Percentiles rank a stretch among this genome's conserved stretches.
These are phyloP conservation scores for Salix purpurea DNA, from an alignment of 345 rosid genomes.

Conservation along the genomic window DNA sequence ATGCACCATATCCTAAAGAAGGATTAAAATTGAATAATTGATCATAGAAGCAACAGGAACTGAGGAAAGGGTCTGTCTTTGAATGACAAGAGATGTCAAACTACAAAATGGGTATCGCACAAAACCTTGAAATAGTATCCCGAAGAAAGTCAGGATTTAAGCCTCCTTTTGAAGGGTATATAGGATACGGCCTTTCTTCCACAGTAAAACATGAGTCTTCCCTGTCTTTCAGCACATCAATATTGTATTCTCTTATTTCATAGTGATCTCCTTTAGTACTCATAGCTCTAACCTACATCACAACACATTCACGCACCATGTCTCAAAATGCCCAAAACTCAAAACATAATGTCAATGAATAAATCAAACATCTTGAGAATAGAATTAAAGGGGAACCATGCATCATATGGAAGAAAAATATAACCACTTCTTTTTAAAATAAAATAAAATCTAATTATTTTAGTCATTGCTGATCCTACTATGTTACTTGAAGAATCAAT, in stretches of 20 bases:
- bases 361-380: slow-evolving; percentile 2
- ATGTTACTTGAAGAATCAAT: neutral
- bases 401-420: slow-evolving; percentile 4
- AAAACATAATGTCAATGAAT: neutral
- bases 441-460: too few relatives aligned
- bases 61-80: neutral
- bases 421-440: neutral
- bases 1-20: too few relatives aligned
- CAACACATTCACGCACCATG: slow-evolving; percentile 8
- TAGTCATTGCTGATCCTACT: too few relatives aligned
- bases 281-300: slow-evolving; percentile 54
- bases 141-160: slow-evolving; percentile 60
- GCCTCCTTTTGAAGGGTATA: slow-evolving; percentile 93
- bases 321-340: slow-evolving; percentile 9
- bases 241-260: slow-evolving; percentile 82
- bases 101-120: slow-evolving; percentile 10
- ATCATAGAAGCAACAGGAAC: neutral
- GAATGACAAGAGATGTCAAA: neutral
- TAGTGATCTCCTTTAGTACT: slow-evolving; percentile 53
- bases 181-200: slow-evolving; percentile 78
- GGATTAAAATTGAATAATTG: neutral
- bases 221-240: slow-evolving; percentile 72
- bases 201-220: slow-evolving; percentile 45
- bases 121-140: slow-evolving; percentile 62
- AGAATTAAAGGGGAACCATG: neutral